Base-by-base conservation (phyloP, 805 yeast genomes). In the Ogataea degrootiae region DNA sequence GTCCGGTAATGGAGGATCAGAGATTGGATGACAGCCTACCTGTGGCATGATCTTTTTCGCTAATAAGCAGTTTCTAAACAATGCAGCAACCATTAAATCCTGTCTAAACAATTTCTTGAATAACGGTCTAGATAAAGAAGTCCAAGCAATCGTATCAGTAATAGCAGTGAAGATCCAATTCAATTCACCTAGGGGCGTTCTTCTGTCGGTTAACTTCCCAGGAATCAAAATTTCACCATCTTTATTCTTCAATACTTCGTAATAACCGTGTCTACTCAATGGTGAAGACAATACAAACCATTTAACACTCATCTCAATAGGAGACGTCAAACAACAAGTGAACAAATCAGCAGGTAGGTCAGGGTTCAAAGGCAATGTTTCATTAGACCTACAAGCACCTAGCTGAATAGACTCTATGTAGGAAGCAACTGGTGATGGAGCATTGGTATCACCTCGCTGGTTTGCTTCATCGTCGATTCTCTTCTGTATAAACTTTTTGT, bases 131-230 rank as follows among this genome's bases (percentile, higher is more conserved):
- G 96, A 89, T 35, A 94, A 68, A 2, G 91, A 80, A 0, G 96
- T 88, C 97, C 98, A 94, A 2, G 99, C 99, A 44, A 94, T 92
- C 0, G 98, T 92, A 65, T 94, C 99, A 3, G 98, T 92, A 37
- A 94, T 89, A 2, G 99, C 97, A 1, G 97, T 94, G 67, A 92
- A 94, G 34, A 94, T 92, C 97, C 98, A 94, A 64, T 89, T 90
- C 46, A 94, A 74, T 63, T 94, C 99, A 34, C 99, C 99, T 39
- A 94, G 69, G 0, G 98, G 97, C 0, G 98, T 94, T 52, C 97
- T 75, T 61, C 98, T 77, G 62, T 94, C 99, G 3, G 96, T 87
- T 41, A 90, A 71, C 53, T 86, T 83, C 1, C 98, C 98, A 0
- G 98, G 97, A 15, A 92, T 87, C 34, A 79, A 76, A 37, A 91